Evolutionary conservation across 768 basidiomycete genomes (phyloP).

Genomic region (Chalciporus pseudorubinellus): DNA sequence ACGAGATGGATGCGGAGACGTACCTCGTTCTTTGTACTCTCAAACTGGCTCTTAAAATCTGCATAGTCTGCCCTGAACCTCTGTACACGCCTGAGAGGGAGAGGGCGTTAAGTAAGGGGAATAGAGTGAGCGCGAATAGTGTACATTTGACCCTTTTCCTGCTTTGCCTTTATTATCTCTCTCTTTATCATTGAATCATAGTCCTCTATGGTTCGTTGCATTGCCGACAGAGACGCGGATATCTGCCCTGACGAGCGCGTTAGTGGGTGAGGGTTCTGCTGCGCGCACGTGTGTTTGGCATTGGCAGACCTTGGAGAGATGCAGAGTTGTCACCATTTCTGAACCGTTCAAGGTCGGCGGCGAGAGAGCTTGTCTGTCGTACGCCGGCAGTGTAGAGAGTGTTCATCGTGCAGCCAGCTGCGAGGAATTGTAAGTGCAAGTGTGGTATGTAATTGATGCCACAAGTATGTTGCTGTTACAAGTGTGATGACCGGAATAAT

Average conservation of each 20-base stretch:
- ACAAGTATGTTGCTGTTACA: no score
- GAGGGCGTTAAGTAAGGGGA: slow-evolving; percentile 5
- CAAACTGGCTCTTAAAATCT: slow-evolving; percentile 82
- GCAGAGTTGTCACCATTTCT: slow-evolving; percentile 78
- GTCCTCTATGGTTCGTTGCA: slow-evolving; percentile 93
- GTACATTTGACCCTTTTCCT: slow-evolving; percentile 93
- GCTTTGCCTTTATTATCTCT: slow-evolving; percentile 94
- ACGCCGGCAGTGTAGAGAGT: slow-evolving; percentile 93
- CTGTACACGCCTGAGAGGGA: slow-evolving; percentile 75
- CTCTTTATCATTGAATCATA: slow-evolving; percentile 96
- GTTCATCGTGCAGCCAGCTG: slow-evolving; percentile 61
- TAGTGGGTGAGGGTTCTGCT: background rate
- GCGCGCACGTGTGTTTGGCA: background rate
- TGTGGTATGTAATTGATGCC: no score
- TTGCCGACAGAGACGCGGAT: slow-evolving; percentile 92
- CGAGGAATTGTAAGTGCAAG: background rate
- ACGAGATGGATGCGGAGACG: background rate
- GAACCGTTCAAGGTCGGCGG: slow-evolving; percentile 82
- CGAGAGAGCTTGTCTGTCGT: slow-evolving; percentile 85
- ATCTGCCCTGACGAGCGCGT: slow-evolving; percentile 77
- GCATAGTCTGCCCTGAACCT: slow-evolving; percentile 87
- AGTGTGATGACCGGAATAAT: background rate
- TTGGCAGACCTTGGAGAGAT: slow-evolving; percentile 73
- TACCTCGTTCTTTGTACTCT: slow-evolving; percentile 64
- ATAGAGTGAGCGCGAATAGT: slow-evolving; percentile 23